Conservation (phyloP, 331 rosid species). For the Quercus phellos region DNA sequence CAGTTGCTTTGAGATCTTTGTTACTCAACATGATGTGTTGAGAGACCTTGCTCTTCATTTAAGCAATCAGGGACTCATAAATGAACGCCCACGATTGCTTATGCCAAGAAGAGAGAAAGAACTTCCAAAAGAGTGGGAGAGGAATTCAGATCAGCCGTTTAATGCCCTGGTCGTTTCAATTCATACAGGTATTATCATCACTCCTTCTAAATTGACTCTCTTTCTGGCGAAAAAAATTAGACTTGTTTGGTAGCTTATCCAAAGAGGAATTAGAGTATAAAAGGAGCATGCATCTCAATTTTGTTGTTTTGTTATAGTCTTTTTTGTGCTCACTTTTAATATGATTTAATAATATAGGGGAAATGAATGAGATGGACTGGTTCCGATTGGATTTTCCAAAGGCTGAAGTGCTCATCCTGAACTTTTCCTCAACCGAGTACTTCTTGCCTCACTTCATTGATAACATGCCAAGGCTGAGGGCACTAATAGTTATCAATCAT, state of each 20-base stretch:
- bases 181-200: conserved; percentile 63
- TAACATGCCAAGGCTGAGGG: conserved; percentile 75
- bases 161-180: conserved; percentile 77
- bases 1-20: conserved; percentile 69
- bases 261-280: too few species aligned
- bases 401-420: conserved; percentile 80
- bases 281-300: too few species aligned
- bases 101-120: conserved; percentile 69
- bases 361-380: conserved; percentile 83
- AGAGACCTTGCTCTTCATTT: conserved; percentile 80
- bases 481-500: conserved; percentile 56
- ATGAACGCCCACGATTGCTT: conserved; percentile 49
- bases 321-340: conserved; percentile 15
- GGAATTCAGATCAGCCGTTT: conserved; percentile 42
- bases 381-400: conserved; percentile 59
- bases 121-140: conserved; percentile 81
- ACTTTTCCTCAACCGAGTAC: conserved; percentile 64
- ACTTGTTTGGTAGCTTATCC: too few species aligned
- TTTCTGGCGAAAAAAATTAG: background rate
- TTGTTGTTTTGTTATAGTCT: background rate
- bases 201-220: background rate
- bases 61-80: conserved; percentile 32
- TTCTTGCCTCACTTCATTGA: conserved; percentile 67
- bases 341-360: conserved; percentile 48
- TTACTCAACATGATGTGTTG: conserved; percentile 79